phyloP scores from a whole-genome alignment of 805 yeast species.

The Kluyveromyces starmeri region DNA sequence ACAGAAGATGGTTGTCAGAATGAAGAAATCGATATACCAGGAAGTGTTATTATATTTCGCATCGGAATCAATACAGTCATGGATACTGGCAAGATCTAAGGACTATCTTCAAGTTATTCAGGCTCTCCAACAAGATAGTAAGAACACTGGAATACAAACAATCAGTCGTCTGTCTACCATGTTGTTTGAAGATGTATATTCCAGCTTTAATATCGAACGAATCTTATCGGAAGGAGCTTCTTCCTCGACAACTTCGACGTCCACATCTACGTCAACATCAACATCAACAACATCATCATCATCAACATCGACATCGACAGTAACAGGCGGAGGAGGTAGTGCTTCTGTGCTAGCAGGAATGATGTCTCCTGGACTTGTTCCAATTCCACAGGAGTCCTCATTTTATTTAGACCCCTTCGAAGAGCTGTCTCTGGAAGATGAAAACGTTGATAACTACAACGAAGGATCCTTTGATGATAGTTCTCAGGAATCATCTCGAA shows the following conservation, averaged over 20 bases:
- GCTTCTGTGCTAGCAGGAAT: no score
- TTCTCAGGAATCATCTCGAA: no score
- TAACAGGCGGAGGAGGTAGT: no score
- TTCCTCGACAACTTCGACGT: neutral
- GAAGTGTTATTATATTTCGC: slow-evolving; percentile 38
- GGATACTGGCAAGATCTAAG: slow-evolving; percentile 42
- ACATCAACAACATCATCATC: neutral
- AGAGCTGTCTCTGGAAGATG: slow-evolving; percentile 1
- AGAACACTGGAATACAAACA: slow-evolving; percentile 9
- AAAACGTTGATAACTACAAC: neutral
- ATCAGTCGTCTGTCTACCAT: slow-evolving; percentile 12
- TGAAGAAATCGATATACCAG: slow-evolving; percentile 39
- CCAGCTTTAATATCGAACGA: slow-evolving; percentile 17
- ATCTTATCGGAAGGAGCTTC: slow-evolving; percentile 10
- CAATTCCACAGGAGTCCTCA: neutral
- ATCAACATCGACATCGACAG: neutral
- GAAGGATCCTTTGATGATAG: neutral
- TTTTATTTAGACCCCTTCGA: slow-evolving; percentile 1
- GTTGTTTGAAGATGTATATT: slow-evolving; percentile 22
- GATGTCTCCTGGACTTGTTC: neutral
- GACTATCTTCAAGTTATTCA: slow-evolving; percentile 31
- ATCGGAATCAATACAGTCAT: slow-evolving; percentile 37
- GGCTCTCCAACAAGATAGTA: slow-evolving; percentile 2
- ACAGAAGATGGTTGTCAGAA: slow-evolving; percentile 28
- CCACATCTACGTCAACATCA: no score